Percentiles rank a stretch among this genome's conserved stretches.
phyloP scores from a whole-genome alignment of 805 yeast species.

The Hyphopichia homilentoma region DNA sequence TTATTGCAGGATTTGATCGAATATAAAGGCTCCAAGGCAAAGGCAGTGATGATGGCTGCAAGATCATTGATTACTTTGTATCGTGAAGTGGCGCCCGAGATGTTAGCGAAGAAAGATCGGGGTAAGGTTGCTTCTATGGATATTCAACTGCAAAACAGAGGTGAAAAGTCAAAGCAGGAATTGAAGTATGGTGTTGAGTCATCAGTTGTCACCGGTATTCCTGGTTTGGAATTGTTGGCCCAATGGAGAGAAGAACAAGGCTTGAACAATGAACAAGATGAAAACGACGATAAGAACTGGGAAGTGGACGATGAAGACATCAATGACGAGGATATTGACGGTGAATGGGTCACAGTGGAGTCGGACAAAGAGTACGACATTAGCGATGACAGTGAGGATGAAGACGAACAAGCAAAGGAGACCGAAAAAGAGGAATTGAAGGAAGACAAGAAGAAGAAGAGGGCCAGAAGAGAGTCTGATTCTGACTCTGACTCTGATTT shows the following conservation, averaged over 20 bases:
- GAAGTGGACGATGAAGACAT: conserved; percentile 54
- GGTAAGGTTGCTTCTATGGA: conserved; percentile 91
- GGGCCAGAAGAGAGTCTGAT: conserved; percentile 13
- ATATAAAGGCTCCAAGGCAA: conserved; percentile 89
- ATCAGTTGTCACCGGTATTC: conserved; percentile 64
- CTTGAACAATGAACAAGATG: conserved; percentile 49
- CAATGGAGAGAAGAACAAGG: conserved; percentile 74
- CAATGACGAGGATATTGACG: conserved; percentile 62
- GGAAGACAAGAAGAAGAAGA: conserved; percentile 21
- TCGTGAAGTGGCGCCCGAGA: conserved; percentile 94
- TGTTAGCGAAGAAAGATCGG: conserved; percentile 85
- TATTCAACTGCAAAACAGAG: conserved; percentile 41
- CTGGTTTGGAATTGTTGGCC: conserved; percentile 86
- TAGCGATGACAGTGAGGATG: conserved; percentile 48
- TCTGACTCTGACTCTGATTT: conserved; percentile 7
- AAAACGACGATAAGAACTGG: conserved; percentile 43
- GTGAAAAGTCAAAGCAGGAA: conserved; percentile 43
- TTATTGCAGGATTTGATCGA: conserved; percentile 85
- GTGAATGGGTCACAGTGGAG: conserved; percentile 89
- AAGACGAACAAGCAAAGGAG: conserved; percentile 25
- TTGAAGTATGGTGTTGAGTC: conserved; percentile 71
- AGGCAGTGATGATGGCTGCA: conserved; percentile 94
- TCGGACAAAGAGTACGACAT: conserved; percentile 73
- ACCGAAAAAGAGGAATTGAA: conserved; percentile 32
- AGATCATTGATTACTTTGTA: conserved; percentile 79